A percentile compares a stretch with the other conserved stretches of the same genome.
Evolutionary conservation across 176 grass and related monocot species (phyloP).

Genomic region (Rhipidocladum racemiflorum): DNA sequence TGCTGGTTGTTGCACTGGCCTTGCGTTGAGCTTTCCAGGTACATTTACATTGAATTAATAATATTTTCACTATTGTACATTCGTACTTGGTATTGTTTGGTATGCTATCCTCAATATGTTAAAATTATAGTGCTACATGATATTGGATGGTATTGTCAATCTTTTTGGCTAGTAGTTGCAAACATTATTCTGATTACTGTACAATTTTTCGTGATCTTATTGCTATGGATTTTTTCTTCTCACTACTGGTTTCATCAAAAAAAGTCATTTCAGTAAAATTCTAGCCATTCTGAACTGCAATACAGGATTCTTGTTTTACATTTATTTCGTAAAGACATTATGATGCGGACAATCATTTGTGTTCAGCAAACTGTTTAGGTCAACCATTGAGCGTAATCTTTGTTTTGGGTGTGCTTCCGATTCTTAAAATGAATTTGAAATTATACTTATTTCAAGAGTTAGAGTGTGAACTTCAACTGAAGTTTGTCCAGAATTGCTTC

Average conservation of each 20-base stretch:
- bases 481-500: not conserved
- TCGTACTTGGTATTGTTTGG: not conserved
- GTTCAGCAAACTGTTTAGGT: not conserved
- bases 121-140: not conserved
- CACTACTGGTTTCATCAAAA: not conserved
- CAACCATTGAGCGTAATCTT: not conserved
- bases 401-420: not conserved
- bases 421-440: not conserved
- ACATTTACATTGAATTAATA: constrained; percentile 13
- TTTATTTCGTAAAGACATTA: not conserved
- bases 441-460: not conserved
- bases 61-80: not conserved
- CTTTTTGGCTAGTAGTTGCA: not conserved
- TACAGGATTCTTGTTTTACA: not conserved
- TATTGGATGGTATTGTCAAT: not conserved
- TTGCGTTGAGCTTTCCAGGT: constrained; percentile 97
- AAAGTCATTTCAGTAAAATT: not conserved
- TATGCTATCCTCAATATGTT: not conserved
- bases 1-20: constrained; percentile 86
- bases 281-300: not conserved
- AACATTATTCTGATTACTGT: not conserved
- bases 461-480: not conserved
- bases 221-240: not conserved
- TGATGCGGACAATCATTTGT: not conserved
- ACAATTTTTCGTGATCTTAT: not conserved